A percentile compares a stretch with the other conserved stretches of the same genome.
Conservation (phyloP, 352 stramenopile genomes). For the Aphanomyces astaci region DNA sequence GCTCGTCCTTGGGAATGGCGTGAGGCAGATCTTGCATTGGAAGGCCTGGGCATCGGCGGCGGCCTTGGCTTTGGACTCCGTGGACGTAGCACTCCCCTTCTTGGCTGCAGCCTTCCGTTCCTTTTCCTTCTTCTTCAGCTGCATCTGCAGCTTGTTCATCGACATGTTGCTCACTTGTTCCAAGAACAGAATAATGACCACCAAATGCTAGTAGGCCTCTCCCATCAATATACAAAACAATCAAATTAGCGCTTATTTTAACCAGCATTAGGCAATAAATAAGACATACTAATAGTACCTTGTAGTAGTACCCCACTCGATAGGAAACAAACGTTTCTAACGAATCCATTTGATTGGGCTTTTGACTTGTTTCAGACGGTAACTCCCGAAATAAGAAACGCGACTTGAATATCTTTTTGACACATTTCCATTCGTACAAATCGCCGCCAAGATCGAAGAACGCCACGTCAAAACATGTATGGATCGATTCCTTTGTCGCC, state of each 20-base stretch:
- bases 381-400: no score
- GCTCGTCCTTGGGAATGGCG: conserved; percentile 3
- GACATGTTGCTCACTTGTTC: no score
- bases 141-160: conserved; percentile 24
- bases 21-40: conserved; percentile 7
- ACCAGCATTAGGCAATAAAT: background rate
- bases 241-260: no score
- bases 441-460: background rate
- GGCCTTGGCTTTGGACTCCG: conserved; percentile 9
- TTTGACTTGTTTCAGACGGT: background rate
- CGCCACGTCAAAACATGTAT: background rate
- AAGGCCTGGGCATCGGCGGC: conserved; percentile 13
- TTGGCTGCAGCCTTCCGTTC: conserved; percentile 13
- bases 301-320: no score
- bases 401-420: no score
- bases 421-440: no score
- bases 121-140: conserved; percentile 23
- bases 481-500: background rate
- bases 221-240: no score
- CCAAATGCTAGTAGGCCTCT: no score
- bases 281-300: background rate
- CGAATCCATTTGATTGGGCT: background rate
- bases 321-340: no score
- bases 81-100: background rate
- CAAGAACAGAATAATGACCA: no score